These are phyloP conservation scores for Quercus robur DNA, from an alignment of 306 rosid species.

Conservation along the genomic window DNA sequence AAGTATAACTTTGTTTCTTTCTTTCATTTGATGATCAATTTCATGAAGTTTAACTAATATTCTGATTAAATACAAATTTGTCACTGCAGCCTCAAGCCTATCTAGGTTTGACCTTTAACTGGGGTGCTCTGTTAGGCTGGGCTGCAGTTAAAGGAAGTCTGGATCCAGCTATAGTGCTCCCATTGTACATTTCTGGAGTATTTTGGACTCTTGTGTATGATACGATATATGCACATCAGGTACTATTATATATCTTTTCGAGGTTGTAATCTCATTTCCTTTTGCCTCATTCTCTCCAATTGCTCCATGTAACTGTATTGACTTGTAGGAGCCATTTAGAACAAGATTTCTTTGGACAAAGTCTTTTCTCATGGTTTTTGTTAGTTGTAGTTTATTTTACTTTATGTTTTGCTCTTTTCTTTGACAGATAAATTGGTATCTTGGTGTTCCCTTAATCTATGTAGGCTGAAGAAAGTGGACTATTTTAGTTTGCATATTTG, in stretches of 20 bases:
- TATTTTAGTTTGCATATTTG: background rate
- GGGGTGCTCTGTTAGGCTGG: slow-evolving; percentile 99
- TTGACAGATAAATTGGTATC: background rate
- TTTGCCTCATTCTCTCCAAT: slow-evolving; percentile 4
- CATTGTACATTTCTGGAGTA: slow-evolving; percentile 79
- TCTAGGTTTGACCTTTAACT: slow-evolving; percentile 85
- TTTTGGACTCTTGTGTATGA: slow-evolving; percentile 95
- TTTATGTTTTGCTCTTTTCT: background rate
- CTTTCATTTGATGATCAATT: slow-evolving; percentile 14
- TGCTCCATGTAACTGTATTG: background rate
- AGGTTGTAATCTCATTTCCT: background rate
- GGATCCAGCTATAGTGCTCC: slow-evolving; percentile 77
- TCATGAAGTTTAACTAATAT: slow-evolving; percentile 10
- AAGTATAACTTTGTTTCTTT: background rate
- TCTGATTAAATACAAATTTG: slow-evolving; percentile 16
- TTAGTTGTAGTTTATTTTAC: background rate
- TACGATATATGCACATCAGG: slow-evolving; percentile 98
- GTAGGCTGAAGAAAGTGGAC: too few relatives aligned
- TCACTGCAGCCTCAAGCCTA: slow-evolving; percentile 87
- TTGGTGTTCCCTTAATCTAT: too few relatives aligned
- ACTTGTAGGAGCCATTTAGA: background rate
- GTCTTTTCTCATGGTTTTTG: background rate
- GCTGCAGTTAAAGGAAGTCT: slow-evolving; percentile 75
- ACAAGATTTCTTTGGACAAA: background rate
- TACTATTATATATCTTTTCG: slow-evolving; percentile 23